Evolutionary conservation across 176 grass and related monocot genomes (phyloP).

Genomic region (Musa beccarii): DNA sequence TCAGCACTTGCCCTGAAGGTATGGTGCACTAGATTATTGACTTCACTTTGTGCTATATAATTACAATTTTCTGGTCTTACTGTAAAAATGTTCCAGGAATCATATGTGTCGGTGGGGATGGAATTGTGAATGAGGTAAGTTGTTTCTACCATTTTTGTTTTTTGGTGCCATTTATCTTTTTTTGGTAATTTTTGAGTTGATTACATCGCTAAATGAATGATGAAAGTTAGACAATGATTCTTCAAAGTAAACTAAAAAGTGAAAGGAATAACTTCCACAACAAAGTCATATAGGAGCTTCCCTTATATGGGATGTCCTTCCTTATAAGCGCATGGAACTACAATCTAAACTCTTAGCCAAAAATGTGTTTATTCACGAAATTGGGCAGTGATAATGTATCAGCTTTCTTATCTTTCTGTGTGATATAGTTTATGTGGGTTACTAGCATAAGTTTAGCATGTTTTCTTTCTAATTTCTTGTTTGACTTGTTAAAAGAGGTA

Average conservation of each 20-base stretch:
- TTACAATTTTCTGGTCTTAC: neutral
- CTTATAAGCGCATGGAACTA: neutral
- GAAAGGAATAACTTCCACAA: neutral
- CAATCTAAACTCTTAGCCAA: neutral
- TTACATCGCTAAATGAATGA: neutral
- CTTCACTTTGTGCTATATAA: neutral
- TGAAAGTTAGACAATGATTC: neutral
- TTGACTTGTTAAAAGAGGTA: too few relatives aligned
- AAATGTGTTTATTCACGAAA: neutral
- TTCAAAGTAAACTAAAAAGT: neutral
- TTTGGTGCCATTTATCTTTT: neutral
- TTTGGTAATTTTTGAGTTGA: neutral
- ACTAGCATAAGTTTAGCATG: neutral
- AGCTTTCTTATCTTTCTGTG: neutral
- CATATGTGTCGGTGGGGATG: conserved; percentile 89
- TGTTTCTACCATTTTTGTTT: neutral
- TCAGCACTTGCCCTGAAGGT: conserved; percentile 66
- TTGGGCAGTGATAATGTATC: neutral
- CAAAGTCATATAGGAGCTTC: too few relatives aligned
- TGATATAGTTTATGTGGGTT: neutral
- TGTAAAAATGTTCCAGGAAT: conserved; percentile 38
- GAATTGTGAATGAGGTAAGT: conserved; percentile 70
- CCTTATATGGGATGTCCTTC: neutral
- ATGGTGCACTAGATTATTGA: conserved; percentile 11
- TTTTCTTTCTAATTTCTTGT: neutral